A percentile compares a stretch with the other conserved stretches of the same genome.
phyloP scores from a whole-genome alignment of 139 green algal genomes.

The Haematococcus lacustris region DNA sequence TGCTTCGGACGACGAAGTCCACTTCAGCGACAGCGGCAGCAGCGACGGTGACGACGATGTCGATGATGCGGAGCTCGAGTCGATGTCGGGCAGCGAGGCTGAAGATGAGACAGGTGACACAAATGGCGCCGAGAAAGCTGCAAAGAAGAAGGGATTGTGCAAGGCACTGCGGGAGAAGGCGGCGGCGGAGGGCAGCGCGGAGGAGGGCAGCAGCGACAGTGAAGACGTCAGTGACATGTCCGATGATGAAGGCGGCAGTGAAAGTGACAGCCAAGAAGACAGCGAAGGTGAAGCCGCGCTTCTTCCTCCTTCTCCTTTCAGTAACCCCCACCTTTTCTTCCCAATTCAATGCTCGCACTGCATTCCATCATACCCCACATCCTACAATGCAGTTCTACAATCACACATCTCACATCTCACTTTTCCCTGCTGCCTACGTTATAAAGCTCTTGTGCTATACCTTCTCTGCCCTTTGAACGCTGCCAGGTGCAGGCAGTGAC shows the following conservation, averaged over 20 bases:
- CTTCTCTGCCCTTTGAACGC: too few species aligned
- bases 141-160: background rate
- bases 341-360: too few species aligned
- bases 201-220: slow-evolving; percentile 11
- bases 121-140: background rate
- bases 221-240: slow-evolving; percentile 6
- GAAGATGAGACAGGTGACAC: background rate
- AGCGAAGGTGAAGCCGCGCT: too few species aligned
- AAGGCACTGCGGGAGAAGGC: background rate
- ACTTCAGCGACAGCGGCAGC: slow-evolving; percentile 4
- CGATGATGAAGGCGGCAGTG: slow-evolving; percentile 8
- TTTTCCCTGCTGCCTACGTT: too few species aligned
- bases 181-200: slow-evolving; percentile 9
- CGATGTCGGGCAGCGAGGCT: background rate
- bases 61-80: slow-evolving; percentile 4
- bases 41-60: background rate
- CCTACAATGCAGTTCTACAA: too few species aligned
- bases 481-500: slow-evolving; percentile 18
- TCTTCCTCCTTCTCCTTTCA: too few species aligned
- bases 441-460: too few species aligned
- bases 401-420: too few species aligned
- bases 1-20: slow-evolving; percentile 2
- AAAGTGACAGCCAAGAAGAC: too few species aligned
- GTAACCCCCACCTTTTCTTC: too few species aligned
- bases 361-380: too few species aligned